Conservation (phyloP, 441 rosid genomes). For the Aleurites moluccanus region DNA sequence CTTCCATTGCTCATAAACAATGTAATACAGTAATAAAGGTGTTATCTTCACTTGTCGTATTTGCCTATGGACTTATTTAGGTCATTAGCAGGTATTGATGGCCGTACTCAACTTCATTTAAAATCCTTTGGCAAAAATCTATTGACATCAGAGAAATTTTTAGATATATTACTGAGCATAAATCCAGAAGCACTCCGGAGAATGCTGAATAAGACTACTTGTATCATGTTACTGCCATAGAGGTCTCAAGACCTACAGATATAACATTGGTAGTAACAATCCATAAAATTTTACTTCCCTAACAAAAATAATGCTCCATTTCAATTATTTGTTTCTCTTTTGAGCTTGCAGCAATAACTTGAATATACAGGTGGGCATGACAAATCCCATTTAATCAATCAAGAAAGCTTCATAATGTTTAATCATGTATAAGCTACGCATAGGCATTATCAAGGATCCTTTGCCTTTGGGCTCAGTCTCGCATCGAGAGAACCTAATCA, state of each 20-base stretch:
- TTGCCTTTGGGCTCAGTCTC: background rate
- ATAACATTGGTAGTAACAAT: background rate
- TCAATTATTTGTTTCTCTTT: background rate
- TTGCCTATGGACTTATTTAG: background rate
- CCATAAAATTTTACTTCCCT: background rate
- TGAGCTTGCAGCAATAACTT: background rate
- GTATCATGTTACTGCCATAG: background rate
- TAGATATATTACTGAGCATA: no score
- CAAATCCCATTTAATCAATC: background rate
- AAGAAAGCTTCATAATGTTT: background rate
- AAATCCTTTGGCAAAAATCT: no score
- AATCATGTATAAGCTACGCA: background rate
- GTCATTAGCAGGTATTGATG: background rate
- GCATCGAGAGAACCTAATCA: background rate
- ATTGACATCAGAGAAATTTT: no score
- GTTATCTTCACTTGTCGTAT: background rate
- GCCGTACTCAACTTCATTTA: background rate
- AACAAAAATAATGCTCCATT: background rate
- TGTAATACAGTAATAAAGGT: background rate
- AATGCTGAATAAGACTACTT: background rate
- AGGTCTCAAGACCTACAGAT: background rate
- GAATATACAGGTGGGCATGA: background rate
- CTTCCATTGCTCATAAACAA: background rate
- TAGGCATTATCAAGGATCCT: background rate
- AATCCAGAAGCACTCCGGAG: background rate